Percentiles rank a stretch among this genome's conserved stretches.
Evolutionary conservation across 441 rosid genomes (phyloP).

Genomic region (Erysimum cheiri): DNA sequence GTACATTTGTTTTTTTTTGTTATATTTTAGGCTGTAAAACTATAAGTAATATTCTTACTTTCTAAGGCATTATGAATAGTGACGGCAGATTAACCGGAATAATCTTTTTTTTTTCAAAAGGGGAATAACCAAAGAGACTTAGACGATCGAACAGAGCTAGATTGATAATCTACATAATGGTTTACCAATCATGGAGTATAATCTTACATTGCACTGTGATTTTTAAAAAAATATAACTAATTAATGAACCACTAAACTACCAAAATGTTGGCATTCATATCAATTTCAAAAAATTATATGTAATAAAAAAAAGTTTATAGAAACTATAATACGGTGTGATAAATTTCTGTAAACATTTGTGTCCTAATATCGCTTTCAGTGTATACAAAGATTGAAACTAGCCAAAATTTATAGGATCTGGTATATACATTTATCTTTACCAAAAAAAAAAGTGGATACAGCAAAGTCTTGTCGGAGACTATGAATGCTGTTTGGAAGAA

Average conservation of each 20-base stretch:
- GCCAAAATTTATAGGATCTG: neutral
- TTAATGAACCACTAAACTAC: too few relatives aligned
- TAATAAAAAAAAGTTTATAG: too few relatives aligned
- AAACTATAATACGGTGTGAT: too few relatives aligned
- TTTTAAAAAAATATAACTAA: too few relatives aligned
- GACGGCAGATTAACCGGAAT: constrained; percentile 10
- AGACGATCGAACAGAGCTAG: neutral
- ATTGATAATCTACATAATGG: neutral
- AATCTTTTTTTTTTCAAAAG: neutral
- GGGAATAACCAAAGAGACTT: too few relatives aligned
- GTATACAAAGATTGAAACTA: neutral
- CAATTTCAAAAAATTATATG: too few relatives aligned
- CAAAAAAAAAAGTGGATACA: neutral
- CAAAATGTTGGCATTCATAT: too few relatives aligned
- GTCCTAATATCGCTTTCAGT: too few relatives aligned
- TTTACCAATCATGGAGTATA: neutral
- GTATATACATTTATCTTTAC: neutral
- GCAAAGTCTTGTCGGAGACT: neutral
- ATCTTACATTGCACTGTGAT: too few relatives aligned
- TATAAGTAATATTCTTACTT: constrained; percentile 18
- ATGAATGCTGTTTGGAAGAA: neutral
- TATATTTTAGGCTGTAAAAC: constrained; percentile 11
- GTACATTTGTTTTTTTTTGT: constrained; percentile 20
- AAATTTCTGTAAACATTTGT: too few relatives aligned
- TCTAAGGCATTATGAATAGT: constrained; percentile 4